phyloP scores from a whole-genome alignment of 2,329 filamentous ascomycete species.

The Beauveria australis region DNA sequence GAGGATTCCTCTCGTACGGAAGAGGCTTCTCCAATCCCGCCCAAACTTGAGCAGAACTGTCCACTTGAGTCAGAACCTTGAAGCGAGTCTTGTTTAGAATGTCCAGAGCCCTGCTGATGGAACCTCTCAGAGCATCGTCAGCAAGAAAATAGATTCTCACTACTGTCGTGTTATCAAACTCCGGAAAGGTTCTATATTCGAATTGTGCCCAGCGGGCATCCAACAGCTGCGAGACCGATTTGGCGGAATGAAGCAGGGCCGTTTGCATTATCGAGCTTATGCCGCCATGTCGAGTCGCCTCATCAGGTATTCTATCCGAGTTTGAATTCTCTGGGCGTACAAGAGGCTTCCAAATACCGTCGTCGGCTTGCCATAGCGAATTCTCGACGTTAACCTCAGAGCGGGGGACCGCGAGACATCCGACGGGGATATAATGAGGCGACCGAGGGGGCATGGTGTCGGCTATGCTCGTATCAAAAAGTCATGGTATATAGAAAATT shows the following conservation, averaged over 20 bases:
- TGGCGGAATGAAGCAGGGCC: constrained; percentile 20
- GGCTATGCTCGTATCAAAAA: neutral
- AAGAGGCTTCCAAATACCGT: neutral
- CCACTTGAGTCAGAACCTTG: constrained; percentile 42
- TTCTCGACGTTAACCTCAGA: constrained; percentile 12
- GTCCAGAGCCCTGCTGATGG: constrained; percentile 40
- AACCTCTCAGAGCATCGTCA: constrained; percentile 51
- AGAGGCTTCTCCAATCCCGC: constrained; percentile 28
- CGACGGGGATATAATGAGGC: constrained; percentile 31
- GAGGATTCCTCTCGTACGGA: constrained; percentile 16
- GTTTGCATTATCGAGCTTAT: constrained; percentile 19
- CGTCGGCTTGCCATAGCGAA: neutral
- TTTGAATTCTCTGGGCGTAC: neutral
- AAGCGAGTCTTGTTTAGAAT: constrained; percentile 38
- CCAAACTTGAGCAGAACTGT: constrained; percentile 51
- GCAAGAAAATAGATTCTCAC: constrained; percentile 56
- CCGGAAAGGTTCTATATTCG: constrained; percentile 24
- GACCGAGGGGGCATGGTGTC: constrained; percentile 14
- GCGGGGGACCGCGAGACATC: constrained; percentile 26
- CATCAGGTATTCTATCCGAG: neutral
- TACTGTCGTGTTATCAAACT: constrained; percentile 18
- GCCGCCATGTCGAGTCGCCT: neutral
- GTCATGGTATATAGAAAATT: neutral
- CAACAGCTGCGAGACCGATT: constrained; percentile 25
- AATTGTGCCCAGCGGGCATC: constrained; percentile 35